Percentiles rank a stretch among this genome's conserved stretches.
Conservation (phyloP, 106 monocot genomes). For the Allium cepa region DNA sequence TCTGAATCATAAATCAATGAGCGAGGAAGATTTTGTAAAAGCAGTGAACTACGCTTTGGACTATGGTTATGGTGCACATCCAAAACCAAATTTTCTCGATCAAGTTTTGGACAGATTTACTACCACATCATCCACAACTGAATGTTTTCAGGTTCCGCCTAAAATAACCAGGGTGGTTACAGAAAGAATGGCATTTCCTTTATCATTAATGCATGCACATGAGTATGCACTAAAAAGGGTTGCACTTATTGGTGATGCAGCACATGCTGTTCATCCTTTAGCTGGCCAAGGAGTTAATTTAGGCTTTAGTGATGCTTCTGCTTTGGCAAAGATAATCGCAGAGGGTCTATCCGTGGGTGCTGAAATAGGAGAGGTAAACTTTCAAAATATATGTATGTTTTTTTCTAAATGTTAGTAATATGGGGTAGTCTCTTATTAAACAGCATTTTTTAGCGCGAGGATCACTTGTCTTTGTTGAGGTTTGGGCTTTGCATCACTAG, state of each 20-base stretch:
- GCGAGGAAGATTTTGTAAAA: conserved; percentile 53
- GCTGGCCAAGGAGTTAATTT: conserved; percentile 99
- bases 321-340: conserved; percentile 63
- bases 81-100: conserved; percentile 42
- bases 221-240: conserved; percentile 62
- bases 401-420: too few relatives aligned
- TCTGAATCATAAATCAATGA: conserved; percentile 44
- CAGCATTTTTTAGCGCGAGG: too few relatives aligned
- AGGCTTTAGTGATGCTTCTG: conserved; percentile 87
- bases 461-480: too few relatives aligned
- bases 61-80: conserved; percentile 77
- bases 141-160: conserved; percentile 70
- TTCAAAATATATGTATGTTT: not conserved
- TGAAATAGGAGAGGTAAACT: conserved; percentile 69
- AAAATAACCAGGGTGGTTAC: conserved; percentile 57
- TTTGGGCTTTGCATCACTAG: too few relatives aligned
- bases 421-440: too few relatives aligned
- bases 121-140: conserved; percentile 33
- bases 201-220: conserved; percentile 74
- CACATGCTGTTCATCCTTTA: conserved; percentile 92
- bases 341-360: conserved; percentile 64
- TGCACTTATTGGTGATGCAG: conserved; percentile 91
- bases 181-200: conserved; percentile 84
- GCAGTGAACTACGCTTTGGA: conserved; percentile 83
- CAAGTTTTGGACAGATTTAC: conserved; percentile 32